Evolutionary conservation across 1,139 yeast genomes (phyloP).

Genomic region (Chernovozyma aurita): DNA sequence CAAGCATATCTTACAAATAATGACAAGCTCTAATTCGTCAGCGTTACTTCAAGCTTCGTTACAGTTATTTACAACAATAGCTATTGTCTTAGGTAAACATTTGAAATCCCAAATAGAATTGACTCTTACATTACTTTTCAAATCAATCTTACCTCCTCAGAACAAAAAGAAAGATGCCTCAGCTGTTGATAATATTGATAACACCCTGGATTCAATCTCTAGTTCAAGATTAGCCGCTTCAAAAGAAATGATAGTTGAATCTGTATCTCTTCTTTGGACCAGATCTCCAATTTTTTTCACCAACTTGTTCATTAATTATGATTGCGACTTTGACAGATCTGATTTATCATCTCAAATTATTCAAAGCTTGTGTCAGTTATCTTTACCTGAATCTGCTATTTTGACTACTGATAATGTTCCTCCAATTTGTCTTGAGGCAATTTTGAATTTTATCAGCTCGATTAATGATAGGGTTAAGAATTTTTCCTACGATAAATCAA

Average conservation of each 20-base stretch:
- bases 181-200: background rate
- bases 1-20: slow-evolving; percentile 75
- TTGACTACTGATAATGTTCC: slow-evolving; percentile 85
- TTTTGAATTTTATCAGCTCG: slow-evolving; percentile 67
- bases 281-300: slow-evolving; percentile 79
- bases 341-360: slow-evolving; percentile 72
- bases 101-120: slow-evolving; percentile 67
- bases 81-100: slow-evolving; percentile 53
- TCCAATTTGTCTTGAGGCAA: slow-evolving; percentile 87
- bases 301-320: slow-evolving; percentile 74
- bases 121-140: slow-evolving; percentile 55
- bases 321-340: slow-evolving; percentile 84
- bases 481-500: slow-evolving; percentile 3
- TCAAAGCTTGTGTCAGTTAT: slow-evolving; percentile 67
- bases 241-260: slow-evolving; percentile 81
- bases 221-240: slow-evolving; percentile 26
- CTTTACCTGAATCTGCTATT: slow-evolving; percentile 75
- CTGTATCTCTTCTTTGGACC: slow-evolving; percentile 78
- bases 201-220: background rate
- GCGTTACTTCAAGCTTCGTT: slow-evolving; percentile 71
- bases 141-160: slow-evolving; percentile 2
- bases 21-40: slow-evolving; percentile 66
- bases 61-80: slow-evolving; percentile 67
- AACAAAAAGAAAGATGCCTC: slow-evolving; percentile 8
- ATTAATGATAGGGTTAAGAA: slow-evolving; percentile 53